phyloP scores from a whole-genome alignment of 2,329 filamentous ascomycete species.

The Colletotrichum orchidophilum region DNA sequence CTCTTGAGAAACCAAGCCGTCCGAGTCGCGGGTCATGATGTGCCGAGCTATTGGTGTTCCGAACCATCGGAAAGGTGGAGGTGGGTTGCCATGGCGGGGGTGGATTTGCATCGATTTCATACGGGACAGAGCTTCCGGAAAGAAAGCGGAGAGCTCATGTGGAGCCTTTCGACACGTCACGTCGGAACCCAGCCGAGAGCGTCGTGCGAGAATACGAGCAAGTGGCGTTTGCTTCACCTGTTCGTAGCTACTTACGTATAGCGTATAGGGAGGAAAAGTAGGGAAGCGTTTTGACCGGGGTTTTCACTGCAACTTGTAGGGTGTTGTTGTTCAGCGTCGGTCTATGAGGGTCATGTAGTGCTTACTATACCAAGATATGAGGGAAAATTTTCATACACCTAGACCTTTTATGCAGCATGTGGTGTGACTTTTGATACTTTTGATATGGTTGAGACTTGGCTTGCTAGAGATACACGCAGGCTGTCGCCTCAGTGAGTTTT shows the following conservation, averaged over 20 bases:
- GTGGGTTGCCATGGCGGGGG: constrained; percentile 7
- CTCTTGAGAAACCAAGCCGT: neutral
- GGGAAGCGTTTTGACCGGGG: neutral
- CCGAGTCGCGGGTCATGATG: neutral
- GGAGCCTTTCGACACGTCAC: neutral
- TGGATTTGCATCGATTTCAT: constrained; percentile 23
- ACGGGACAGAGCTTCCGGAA: neutral
- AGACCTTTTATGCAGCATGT: no score
- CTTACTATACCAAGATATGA: constrained; percentile 8
- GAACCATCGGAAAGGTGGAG: constrained; percentile 7
- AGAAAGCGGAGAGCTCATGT: constrained; percentile 15
- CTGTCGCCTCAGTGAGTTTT: neutral
- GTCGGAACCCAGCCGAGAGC: neutral
- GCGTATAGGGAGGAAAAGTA: neutral
- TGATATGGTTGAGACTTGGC: neutral
- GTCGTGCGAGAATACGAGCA: neutral
- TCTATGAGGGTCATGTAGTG: constrained; percentile 6
- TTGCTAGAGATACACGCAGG: neutral
- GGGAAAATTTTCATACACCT: neutral
- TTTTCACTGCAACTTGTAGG: neutral
- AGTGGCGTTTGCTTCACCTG: neutral
- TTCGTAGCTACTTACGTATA: neutral
- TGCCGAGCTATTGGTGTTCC: constrained; percentile 12
- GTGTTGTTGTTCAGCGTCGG: neutral
- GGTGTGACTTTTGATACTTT: neutral